A percentile compares a stretch with the other conserved stretches of the same genome.
Conservation (phyloP, 139 green algal genomes). For the Chlamydomonas urium region DNA sequence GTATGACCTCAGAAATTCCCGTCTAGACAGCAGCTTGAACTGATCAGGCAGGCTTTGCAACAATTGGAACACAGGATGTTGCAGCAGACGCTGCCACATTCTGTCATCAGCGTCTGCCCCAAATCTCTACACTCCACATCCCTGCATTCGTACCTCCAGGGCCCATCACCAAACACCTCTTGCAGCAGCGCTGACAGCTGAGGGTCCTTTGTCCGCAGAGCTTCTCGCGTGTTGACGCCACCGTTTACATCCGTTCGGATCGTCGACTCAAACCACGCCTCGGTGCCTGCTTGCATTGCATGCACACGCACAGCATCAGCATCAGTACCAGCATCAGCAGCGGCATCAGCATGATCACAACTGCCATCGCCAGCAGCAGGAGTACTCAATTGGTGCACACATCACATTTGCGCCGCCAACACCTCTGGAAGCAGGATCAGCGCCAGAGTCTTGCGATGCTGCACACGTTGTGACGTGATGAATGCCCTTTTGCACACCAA, state of each 20-base stretch:
- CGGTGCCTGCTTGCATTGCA: constrained; percentile 44
- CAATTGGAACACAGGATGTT: not conserved
- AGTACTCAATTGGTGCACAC: not conserved
- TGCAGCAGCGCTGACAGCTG: constrained; percentile 52
- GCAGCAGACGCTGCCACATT: not conserved
- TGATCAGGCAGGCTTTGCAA: not conserved
- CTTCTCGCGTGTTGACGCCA: constrained; percentile 59
- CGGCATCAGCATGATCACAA: not conserved
- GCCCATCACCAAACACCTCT: constrained; percentile 29
- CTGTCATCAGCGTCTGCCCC: not conserved
- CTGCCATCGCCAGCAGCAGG: too few relatives aligned
- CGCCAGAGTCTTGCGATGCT: too few relatives aligned
- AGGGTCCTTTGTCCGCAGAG: constrained; percentile 53
- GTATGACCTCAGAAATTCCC: too few relatives aligned
- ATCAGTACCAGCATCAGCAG: not conserved
- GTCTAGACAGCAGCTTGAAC: too few relatives aligned
- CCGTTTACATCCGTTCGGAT: constrained; percentile 61
- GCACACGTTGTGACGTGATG: too few relatives aligned
- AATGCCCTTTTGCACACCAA: too few relatives aligned
- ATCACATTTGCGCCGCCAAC: too few relatives aligned
- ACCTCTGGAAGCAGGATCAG: too few relatives aligned
- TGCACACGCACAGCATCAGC: not conserved
- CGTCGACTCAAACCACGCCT: constrained; percentile 72
- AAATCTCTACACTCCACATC: constrained; percentile 1
- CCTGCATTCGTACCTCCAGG: constrained; percentile 22